phyloP scores from a whole-genome alignment of 1,284 basidiomycete genomes.

The Sporisorium iseilematis-ciliati region DNA sequence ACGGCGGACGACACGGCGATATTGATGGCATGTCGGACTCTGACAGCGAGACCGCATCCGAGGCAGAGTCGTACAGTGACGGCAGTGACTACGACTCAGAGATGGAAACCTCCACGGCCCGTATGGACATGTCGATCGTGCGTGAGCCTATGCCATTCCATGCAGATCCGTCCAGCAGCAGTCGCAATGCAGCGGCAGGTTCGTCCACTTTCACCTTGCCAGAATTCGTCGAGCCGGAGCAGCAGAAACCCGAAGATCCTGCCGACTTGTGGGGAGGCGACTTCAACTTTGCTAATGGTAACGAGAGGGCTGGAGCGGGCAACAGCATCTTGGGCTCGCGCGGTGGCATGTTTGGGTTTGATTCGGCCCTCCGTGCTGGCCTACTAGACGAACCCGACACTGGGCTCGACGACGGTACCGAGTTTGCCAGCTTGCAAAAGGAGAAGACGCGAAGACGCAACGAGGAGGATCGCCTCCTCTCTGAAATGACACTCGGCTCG shows the following conservation, averaged over 20 bases:
- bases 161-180: slow-evolving; percentile 11
- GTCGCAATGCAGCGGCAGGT: slow-evolving; percentile 7
- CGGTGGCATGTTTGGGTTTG: slow-evolving; percentile 52
- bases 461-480: slow-evolving; percentile 49
- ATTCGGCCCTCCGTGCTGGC: slow-evolving; percentile 42
- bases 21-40: slow-evolving; percentile 34
- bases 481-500: slow-evolving; percentile 50
- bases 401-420: slow-evolving; percentile 39
- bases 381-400: slow-evolving; percentile 34
- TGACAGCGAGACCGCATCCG: slow-evolving; percentile 39
- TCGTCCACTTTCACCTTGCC: slow-evolving; percentile 28
- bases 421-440: slow-evolving; percentile 37
- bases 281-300: slow-evolving; percentile 48
- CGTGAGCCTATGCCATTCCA: slow-evolving; percentile 8
- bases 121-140: slow-evolving; percentile 43
- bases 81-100: slow-evolving; percentile 44
- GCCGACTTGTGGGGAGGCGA: slow-evolving; percentile 53
- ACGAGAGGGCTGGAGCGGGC: slow-evolving; percentile 50
- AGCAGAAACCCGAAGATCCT: slow-evolving; percentile 48
- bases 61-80: slow-evolving; percentile 41
- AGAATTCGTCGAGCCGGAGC: slow-evolving; percentile 44
- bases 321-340: slow-evolving; percentile 45
- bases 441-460: slow-evolving; percentile 36
- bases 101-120: slow-evolving; percentile 31
- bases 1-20: slow-evolving; percentile 26